phyloP scores from a whole-genome alignment of 805 yeast genomes.

The Wickerhamomyces subpelliculosus region DNA sequence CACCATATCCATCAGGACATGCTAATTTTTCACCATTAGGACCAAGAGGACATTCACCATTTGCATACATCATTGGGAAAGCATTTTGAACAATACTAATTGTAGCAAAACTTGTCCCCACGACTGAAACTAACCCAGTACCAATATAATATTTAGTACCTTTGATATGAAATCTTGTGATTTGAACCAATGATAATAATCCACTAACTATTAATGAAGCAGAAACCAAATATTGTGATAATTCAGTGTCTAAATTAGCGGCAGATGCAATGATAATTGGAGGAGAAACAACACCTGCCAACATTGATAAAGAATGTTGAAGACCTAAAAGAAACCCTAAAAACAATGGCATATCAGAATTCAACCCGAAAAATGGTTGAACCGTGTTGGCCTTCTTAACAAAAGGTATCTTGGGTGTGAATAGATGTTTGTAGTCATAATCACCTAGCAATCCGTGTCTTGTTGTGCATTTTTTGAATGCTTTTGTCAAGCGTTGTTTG shows the following conservation, averaged over 20 bases:
- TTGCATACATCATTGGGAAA: constrained; percentile 71
- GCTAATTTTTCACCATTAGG: constrained; percentile 62
- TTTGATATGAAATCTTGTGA: constrained; percentile 72
- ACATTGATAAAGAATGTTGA: constrained; percentile 85
- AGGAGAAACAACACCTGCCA: constrained; percentile 86
- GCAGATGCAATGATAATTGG: constrained; percentile 63
- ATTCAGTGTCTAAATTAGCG: constrained; percentile 47
- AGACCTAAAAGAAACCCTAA: constrained; percentile 75
- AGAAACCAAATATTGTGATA: constrained; percentile 61
- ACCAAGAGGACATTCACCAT: constrained; percentile 59
- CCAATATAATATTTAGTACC: constrained; percentile 75
- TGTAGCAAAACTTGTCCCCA: constrained; percentile 88
- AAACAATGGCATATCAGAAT: constrained; percentile 75
- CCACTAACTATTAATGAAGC: constrained; percentile 68
- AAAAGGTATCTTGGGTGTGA: constrained; percentile 79
- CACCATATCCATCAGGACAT: constrained; percentile 90
- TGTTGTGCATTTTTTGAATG: constrained; percentile 47
- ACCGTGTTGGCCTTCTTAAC: constrained; percentile 36
- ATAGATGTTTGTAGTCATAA: constrained; percentile 72
- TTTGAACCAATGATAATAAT: constrained; percentile 63
- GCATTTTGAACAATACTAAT: constrained; percentile 73
- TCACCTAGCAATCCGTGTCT: constrained; percentile 82
- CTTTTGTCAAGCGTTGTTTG: background rate
- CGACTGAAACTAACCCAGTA: constrained; percentile 83
- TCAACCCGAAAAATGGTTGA: constrained; percentile 79